Evolutionary conservation across 805 yeast species (phyloP).

Genomic region (Schwanniomyces occidentalis): DNA sequence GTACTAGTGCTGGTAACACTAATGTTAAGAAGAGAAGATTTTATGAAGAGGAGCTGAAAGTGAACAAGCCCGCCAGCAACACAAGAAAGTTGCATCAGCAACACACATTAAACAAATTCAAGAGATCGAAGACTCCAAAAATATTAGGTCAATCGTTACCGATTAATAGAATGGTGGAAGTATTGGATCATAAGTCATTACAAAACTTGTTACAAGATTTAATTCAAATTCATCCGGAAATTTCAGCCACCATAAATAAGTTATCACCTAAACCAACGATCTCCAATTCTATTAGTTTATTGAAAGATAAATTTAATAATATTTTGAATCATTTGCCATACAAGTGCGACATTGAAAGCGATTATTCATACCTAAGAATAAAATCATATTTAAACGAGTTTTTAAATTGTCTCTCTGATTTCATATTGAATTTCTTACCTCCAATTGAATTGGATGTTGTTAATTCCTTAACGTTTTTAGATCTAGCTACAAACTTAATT

Average conservation of each 20-base stretch:
- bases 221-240: conserved; percentile 62
- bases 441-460: conserved; percentile 60
- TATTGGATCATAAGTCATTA: conserved; percentile 58
- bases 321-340: conserved; percentile 64
- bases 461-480: conserved; percentile 60
- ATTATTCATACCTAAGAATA: conserved; percentile 75
- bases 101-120: conserved; percentile 15
- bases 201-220: conserved; percentile 53
- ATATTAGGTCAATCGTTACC: conserved; percentile 64
- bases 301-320: conserved; percentile 45
- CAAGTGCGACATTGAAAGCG: conserved; percentile 69
- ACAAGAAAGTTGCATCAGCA: conserved; percentile 4
- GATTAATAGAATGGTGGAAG: conserved; percentile 63
- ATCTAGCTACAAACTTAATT: conserved; percentile 58
- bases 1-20: neutral
- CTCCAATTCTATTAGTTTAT: conserved; percentile 48
- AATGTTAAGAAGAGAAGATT: conserved; percentile 14
- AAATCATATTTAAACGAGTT: conserved; percentile 69
- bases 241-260: conserved; percentile 48
- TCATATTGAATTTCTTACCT: conserved; percentile 68
- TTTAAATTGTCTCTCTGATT: conserved; percentile 69
- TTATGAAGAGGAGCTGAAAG: conserved; percentile 13
- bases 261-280: conserved; percentile 62
- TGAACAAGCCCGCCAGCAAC: conserved; percentile 4
- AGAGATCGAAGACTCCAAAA: conserved; percentile 40